Conservation (phyloP, 2,329 filamentous ascomycete species). For the Dothideomycetes sp. region DNA sequence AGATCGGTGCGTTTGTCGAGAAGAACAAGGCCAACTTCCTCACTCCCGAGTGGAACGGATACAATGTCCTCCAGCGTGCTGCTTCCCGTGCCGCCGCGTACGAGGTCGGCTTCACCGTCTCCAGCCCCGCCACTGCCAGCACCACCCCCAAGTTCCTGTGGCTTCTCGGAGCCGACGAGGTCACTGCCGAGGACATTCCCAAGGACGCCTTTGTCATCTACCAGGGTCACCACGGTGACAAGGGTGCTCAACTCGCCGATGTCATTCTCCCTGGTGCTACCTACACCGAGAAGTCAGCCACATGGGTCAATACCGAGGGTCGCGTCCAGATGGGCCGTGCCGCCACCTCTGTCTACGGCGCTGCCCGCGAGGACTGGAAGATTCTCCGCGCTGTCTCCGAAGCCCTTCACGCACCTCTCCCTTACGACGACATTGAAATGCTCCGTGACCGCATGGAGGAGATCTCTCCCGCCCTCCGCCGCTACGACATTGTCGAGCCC, state of each 20-base stretch:
- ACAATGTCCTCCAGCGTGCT: slow-evolving; percentile 89
- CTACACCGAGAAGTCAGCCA: slow-evolving; percentile 93
- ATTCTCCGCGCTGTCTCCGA: slow-evolving; percentile 89
- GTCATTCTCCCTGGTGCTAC: slow-evolving; percentile 87
- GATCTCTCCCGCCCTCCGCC: slow-evolving; percentile 79
- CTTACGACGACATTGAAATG: slow-evolving; percentile 84
- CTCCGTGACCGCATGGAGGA: slow-evolving; percentile 90
- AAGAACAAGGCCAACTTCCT: slow-evolving; percentile 84
- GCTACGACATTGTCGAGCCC: slow-evolving; percentile 85
- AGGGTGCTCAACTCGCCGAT: slow-evolving; percentile 83
- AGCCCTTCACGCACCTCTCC: slow-evolving; percentile 75
- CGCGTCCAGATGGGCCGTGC: slow-evolving; percentile 88
- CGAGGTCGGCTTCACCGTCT: slow-evolving; percentile 87
- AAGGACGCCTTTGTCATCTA: slow-evolving; percentile 96
- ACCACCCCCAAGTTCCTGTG: slow-evolving; percentile 91
- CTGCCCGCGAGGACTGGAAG: slow-evolving; percentile 95
- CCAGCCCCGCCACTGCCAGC: slow-evolving; percentile 68
- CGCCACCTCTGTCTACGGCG: slow-evolving; percentile 79
- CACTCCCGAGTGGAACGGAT: slow-evolving; percentile 90
- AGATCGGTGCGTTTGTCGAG: slow-evolving; percentile 79
- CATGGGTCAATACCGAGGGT: slow-evolving; percentile 96
- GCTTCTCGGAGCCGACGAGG: slow-evolving; percentile 91
- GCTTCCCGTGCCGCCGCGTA: slow-evolving; percentile 89
- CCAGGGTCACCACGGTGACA: slow-evolving; percentile 95
- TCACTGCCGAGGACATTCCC: slow-evolving; percentile 74